Base-by-base conservation (phyloP, 495 filamentous ascomycete species). In the Usnea hakonensis region DNA sequence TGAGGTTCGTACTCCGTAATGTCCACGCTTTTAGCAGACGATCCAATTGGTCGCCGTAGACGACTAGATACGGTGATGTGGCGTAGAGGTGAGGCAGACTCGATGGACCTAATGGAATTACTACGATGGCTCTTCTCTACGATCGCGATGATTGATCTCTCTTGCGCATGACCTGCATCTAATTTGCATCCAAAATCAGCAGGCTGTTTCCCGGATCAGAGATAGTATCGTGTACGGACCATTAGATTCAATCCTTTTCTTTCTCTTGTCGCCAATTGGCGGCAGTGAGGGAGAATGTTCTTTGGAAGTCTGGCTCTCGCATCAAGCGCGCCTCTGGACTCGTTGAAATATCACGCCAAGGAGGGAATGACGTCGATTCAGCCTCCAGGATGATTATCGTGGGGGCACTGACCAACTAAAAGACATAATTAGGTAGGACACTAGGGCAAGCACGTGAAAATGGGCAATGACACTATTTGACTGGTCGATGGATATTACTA, bases 221-320 rank as follows among this genome's bases (percentile, higher is more conserved):
- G 35, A 6, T 6, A 11, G 35, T 36, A 32, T 32, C 28, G 28
- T 6, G 28, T 30, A 50, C 14, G 14, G 46, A 14, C 46, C 23
- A 30, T 50, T 26, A 52, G 14, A 5, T 52, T 28, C 48, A 52
- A 28, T 52, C 28, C 14, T 32, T 32, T 52, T 19, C 48, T 32
- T 52, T n/a, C 48, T 52, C 14, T 32, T 52, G 48, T 52, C 48
- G 48, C 48, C 16, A 52, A 52, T 17, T 17, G 48, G 48, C 48
- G 48, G 48, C 28, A 52, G 48, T 32, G 48, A 16, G 26, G 13
- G 14, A 19, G 14, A 7, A 32, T 32, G 16, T 9, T 30, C 11
- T 52, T n/a, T n/a, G n/a, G n/a, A n/a, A n/a, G n/a, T n/a, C 35
- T 5, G 35, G 11, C 35, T 36, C 28, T 52, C 28, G 16, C 48